Conservation (phyloP, 106 monocot genomes). For the Narthecium ossifragum region DNA sequence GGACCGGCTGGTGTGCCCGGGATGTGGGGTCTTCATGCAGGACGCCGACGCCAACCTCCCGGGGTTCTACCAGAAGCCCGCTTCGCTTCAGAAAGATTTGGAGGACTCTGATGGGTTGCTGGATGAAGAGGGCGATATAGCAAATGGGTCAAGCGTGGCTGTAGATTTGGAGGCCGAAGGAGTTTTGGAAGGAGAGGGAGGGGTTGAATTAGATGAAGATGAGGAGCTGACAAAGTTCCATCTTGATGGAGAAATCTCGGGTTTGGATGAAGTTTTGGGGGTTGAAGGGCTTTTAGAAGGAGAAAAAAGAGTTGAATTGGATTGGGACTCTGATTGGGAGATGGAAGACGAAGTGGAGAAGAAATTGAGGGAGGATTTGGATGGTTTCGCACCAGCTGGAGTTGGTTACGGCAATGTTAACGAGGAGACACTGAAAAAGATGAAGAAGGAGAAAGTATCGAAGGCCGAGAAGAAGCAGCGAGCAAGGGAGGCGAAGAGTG, state of each 20-base stretch:
- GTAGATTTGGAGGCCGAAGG: conserved; percentile 14
- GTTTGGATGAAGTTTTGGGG: conserved; percentile 12
- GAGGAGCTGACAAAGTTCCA: conserved; percentile 24
- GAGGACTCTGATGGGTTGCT: conserved; percentile 3
- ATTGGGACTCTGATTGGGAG: conserved; percentile 61
- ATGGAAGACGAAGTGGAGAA: conserved; percentile 33
- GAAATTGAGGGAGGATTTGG: conserved; percentile 43
- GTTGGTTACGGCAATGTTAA: conserved; percentile 86
- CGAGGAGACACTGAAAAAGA: conserved; percentile 44
- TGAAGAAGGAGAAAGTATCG: conserved; percentile 69
- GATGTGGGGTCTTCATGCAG: conserved; percentile 97
- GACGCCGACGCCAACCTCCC: conserved; percentile 67
- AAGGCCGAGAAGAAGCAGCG: conserved; percentile 81
- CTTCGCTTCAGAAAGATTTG: not conserved
- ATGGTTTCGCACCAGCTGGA: conserved; percentile 73
- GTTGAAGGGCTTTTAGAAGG: conserved; percentile 6
- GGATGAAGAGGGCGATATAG: not conserved
- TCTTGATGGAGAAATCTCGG: conserved; percentile 14
- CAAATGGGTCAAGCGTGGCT: too few species aligned
- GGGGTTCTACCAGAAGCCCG: conserved; percentile 57
- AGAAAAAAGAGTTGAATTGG: conserved; percentile 1
- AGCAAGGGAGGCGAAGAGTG: conserved; percentile 46
- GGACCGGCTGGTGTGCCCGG: conserved; percentile 58
- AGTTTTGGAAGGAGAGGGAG: not conserved
- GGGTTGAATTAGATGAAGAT: conserved; percentile 24